phyloP scores from a whole-genome alignment of 2,329 filamentous ascomycete species.

The Diaporthe capsici region DNA sequence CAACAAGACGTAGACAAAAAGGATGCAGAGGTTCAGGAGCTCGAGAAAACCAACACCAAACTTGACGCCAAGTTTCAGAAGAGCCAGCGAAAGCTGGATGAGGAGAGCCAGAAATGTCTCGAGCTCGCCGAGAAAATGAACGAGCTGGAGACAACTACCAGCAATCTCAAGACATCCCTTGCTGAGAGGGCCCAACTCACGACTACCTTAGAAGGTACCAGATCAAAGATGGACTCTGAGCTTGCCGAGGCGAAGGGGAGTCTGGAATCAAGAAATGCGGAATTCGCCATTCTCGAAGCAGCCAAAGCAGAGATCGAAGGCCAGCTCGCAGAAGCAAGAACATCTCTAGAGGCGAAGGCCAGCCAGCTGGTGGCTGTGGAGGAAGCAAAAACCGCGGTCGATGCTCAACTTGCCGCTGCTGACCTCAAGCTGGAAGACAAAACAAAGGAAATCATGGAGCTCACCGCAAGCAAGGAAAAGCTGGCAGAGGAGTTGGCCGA shows the following conservation, averaged over 20 bases:
- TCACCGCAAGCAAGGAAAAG: neutral
- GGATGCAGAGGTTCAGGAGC: slow-evolving; percentile 42
- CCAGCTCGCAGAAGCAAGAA: neutral
- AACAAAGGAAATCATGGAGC: neutral
- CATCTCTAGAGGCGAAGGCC: neutral
- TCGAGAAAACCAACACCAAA: slow-evolving; percentile 43
- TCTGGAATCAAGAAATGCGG: slow-evolving; percentile 38
- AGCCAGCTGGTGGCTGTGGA: neutral
- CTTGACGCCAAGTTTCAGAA: slow-evolving; percentile 35
- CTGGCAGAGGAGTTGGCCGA: slow-evolving; percentile 7
- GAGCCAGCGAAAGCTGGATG: slow-evolving; percentile 6
- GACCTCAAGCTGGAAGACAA: slow-evolving; percentile 14
- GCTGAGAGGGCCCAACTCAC: neutral
- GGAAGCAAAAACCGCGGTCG: neutral
- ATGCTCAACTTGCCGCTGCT: slow-evolving; percentile 4
- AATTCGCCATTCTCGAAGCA: slow-evolving; percentile 38
- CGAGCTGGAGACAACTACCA: neutral
- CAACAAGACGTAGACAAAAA: slow-evolving; percentile 1
- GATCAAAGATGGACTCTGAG: slow-evolving; percentile 18
- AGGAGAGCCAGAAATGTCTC: slow-evolving; percentile 22
- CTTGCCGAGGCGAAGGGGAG: slow-evolving; percentile 43
- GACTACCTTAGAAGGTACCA: neutral
- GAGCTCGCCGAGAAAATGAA: slow-evolving; percentile 12
- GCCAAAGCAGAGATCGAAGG: slow-evolving; percentile 14
- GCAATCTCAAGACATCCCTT: neutral